These are phyloP conservation scores for Dactylellina drechsleri DNA, from an alignment of 2,329 filamentous ascomycete species.

Conservation along the genomic window DNA sequence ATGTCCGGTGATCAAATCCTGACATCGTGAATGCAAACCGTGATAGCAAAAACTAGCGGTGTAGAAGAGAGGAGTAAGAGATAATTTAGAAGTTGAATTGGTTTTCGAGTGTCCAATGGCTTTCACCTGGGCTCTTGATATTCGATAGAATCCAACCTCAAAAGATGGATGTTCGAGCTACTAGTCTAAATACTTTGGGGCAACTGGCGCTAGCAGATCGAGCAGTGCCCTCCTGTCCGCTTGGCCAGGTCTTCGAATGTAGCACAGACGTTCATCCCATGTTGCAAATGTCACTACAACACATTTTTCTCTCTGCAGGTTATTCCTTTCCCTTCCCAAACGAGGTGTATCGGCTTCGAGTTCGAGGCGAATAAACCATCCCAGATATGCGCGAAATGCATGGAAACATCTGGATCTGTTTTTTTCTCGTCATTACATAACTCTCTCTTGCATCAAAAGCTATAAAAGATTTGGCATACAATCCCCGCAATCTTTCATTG, in stretches of 20 bases:
- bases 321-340: slow-evolving; percentile 9
- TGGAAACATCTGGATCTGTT: slow-evolving; percentile 37
- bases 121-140: slow-evolving; percentile 29
- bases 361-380: slow-evolving; percentile 4
- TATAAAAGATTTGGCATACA: slow-evolving; percentile 45
- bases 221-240: too few relatives aligned
- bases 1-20: slow-evolving; percentile 51
- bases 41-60: neutral
- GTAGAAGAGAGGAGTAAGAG: neutral
- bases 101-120: slow-evolving; percentile 23
- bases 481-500: slow-evolving; percentile 1
- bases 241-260: neutral
- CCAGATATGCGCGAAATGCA: slow-evolving; percentile 22
- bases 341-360: slow-evolving; percentile 16
- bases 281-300: slow-evolving; percentile 35
- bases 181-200: slow-evolving; percentile 45
- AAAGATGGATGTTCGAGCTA: slow-evolving; percentile 21
- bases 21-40: slow-evolving; percentile 35
- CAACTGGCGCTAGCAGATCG: too few relatives aligned
- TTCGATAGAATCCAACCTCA: slow-evolving; percentile 8
- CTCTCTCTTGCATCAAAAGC: slow-evolving; percentile 7
- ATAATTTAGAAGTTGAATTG: neutral
- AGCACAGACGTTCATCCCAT: slow-evolving; percentile 25
- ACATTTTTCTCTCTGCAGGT: slow-evolving; percentile 30
- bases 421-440: slow-evolving; percentile 17